Conservation (phyloP, 306 rosid genomes). For the Nissolia schottii region DNA sequence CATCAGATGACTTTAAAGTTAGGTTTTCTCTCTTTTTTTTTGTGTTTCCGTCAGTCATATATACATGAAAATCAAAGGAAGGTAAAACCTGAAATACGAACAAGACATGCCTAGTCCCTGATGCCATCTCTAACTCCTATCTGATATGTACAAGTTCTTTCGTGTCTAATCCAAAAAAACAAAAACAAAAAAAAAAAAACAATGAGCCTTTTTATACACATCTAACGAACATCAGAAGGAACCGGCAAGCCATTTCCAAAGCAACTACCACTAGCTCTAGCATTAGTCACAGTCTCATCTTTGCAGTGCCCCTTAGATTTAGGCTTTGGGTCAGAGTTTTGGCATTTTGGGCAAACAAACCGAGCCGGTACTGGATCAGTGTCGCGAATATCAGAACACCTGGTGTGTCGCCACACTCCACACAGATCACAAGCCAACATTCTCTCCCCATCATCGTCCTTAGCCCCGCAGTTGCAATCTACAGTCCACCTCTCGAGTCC, state of each 20-base stretch:
- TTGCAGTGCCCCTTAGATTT: slow-evolving; percentile 44
- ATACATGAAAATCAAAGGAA: slow-evolving; percentile 4
- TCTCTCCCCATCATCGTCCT: slow-evolving; percentile 96
- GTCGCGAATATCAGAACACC: slow-evolving; percentile 77
- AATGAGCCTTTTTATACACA: slow-evolving; percentile 2
- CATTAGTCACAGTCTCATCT: slow-evolving; percentile 43
- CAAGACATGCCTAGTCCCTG: slow-evolving; percentile 24
- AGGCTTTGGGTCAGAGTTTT: slow-evolving; percentile 23
- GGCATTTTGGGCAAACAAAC: slow-evolving; percentile 71
- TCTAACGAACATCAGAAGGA: slow-evolving; percentile 40
- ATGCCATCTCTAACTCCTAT: slow-evolving; percentile 18
- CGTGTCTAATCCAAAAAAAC: slow-evolving; percentile 22
- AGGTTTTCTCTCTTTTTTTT: not conserved
- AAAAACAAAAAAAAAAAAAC: not conserved
- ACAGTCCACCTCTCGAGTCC: slow-evolving; percentile 96
- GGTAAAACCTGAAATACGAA: slow-evolving; percentile 20
- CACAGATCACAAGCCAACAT: slow-evolving; percentile 91
- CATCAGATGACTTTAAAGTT: not conserved
- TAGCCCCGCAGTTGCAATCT: slow-evolving; percentile 87
- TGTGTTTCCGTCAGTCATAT: slow-evolving; percentile 14
- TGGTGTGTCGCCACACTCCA: slow-evolving; percentile 86
- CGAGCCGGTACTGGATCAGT: slow-evolving; percentile 60
- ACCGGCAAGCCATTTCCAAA: slow-evolving; percentile 37
- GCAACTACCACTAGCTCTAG: slow-evolving; percentile 32
- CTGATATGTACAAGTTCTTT: slow-evolving; percentile 44